Conservation (phyloP, 257 asterid genomes). For the Solanum tarapatanum region DNA sequence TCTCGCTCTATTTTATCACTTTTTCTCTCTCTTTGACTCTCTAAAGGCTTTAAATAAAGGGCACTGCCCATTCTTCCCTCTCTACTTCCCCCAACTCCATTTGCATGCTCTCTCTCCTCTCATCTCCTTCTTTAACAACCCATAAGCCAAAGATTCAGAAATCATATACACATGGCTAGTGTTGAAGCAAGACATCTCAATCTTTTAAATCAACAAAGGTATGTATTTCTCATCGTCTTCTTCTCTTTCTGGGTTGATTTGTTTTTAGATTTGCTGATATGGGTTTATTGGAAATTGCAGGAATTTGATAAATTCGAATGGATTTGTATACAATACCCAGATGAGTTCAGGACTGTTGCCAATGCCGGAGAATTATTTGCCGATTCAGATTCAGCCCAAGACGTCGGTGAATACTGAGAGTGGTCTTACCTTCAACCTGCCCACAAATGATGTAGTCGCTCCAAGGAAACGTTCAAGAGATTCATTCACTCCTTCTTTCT, state of each 20-base stretch:
- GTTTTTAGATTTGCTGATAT: neutral
- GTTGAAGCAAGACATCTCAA: conserved; percentile 59
- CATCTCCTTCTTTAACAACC: no score
- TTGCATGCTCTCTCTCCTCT: neutral
- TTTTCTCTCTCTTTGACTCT: conserved; percentile 12
- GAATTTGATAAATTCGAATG: neutral
- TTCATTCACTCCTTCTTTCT: neutral
- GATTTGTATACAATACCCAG: neutral
- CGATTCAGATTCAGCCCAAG: conserved; percentile 26
- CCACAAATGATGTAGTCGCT: conserved; percentile 1
- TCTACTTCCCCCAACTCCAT: conserved; percentile 19
- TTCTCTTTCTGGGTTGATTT: neutral
- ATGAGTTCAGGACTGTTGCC: conserved; percentile 3
- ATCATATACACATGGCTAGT: conserved; percentile 19
- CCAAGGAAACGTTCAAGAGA: conserved; percentile 54
- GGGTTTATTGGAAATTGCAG: neutral
- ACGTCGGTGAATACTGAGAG: conserved; percentile 36
- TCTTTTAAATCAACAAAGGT: conserved; percentile 12
- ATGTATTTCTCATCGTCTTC: neutral
- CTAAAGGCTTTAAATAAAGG: conserved; percentile 32
- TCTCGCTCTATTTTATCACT: neutral
- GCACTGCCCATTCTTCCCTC: conserved; percentile 8
- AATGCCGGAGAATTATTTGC: conserved; percentile 10
- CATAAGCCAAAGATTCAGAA: neutral
- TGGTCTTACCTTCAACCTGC: conserved; percentile 31